Evolutionary conservation across 1,284 basidiomycete species (phyloP).

Genomic region (Sanghuangporus sanghuang): DNA sequence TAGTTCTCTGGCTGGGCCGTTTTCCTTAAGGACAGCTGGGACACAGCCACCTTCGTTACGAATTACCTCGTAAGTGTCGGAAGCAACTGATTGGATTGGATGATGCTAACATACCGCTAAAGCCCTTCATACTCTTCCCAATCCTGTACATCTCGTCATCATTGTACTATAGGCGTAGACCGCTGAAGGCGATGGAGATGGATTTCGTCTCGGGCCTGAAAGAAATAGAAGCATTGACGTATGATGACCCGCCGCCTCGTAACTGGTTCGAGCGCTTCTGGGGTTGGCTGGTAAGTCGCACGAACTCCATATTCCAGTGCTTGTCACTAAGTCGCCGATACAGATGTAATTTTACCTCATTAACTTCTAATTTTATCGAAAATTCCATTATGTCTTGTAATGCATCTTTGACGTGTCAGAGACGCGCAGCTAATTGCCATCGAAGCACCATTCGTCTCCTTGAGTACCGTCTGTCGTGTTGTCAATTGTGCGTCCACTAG

Average conservation of each 20-base stretch:
- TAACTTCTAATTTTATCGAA: background rate
- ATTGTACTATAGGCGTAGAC: slow-evolving; percentile 43
- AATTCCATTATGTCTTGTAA: background rate
- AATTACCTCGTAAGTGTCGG: slow-evolving; percentile 51
- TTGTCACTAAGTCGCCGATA: background rate
- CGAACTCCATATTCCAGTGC: background rate
- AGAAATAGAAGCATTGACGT: slow-evolving; percentile 68
- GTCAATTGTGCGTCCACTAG: background rate
- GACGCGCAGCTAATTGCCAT: background rate
- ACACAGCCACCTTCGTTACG: slow-evolving; percentile 60
- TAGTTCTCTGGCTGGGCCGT: slow-evolving; percentile 74
- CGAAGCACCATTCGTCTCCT: background rate
- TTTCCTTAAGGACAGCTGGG: slow-evolving; percentile 67
- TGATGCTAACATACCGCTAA: background rate
- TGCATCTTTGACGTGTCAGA: background rate
- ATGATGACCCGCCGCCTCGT: slow-evolving; percentile 67
- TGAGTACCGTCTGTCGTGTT: background rate
- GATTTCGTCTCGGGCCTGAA: slow-evolving; percentile 72
- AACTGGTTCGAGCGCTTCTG: slow-evolving; percentile 67
- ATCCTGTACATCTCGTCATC: slow-evolving; percentile 62
- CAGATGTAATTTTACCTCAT: background rate
- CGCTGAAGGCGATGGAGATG: slow-evolving; percentile 57
- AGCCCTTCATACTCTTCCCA: slow-evolving; percentile 70
- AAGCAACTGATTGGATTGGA: background rate
- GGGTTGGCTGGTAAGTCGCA: slow-evolving; percentile 59